These are phyloP conservation scores for Carex littledalei DNA, from an alignment of 176 grass and related monocot species.

Conservation along the genomic window DNA sequence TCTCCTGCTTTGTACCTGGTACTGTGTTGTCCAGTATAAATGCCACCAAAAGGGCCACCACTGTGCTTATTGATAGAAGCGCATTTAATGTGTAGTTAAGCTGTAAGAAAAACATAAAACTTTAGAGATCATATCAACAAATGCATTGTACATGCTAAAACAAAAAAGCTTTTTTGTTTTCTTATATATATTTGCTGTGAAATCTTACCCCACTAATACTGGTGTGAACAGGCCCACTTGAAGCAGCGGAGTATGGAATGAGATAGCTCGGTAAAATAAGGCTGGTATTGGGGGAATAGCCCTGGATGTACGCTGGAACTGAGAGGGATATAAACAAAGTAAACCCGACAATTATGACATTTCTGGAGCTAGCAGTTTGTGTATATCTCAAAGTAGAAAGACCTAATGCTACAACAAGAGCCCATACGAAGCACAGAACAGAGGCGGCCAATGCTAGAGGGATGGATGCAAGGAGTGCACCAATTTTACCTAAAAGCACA, in stretches of 20 bases:
- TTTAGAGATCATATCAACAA: neutral
- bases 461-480: slow-evolving; percentile 87
- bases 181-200: neutral
- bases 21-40: slow-evolving; percentile 89
- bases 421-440: slow-evolving; percentile 92
- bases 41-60: slow-evolving; percentile 79
- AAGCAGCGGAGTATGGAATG: slow-evolving; percentile 70
- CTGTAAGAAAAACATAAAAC: slow-evolving; percentile 33
- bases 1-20: slow-evolving; percentile 77
- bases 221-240: slow-evolving; percentile 69
- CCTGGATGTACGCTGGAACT: slow-evolving; percentile 79
- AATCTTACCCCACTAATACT: slow-evolving; percentile 55
- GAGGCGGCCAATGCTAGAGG: slow-evolving; percentile 76
- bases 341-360: slow-evolving; percentile 98
- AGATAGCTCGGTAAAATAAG: slow-evolving; percentile 94
- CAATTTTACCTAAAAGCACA: slow-evolving; percentile 68
- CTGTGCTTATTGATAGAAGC: slow-evolving; percentile 81
- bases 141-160: neutral
- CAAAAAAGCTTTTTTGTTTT: neutral
- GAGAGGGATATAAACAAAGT: slow-evolving; percentile 94
- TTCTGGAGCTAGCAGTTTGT: slow-evolving; percentile 90
- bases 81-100: slow-evolving; percentile 82
- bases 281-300: slow-evolving; percentile 63
- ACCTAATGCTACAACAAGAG: slow-evolving; percentile 72
- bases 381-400: slow-evolving; percentile 86